Percentiles rank a stretch among this genome's conserved stretches.
Conservation (phyloP, 2,329 filamentous ascomycete genomes). For the Cercospora nicotianae region DNA sequence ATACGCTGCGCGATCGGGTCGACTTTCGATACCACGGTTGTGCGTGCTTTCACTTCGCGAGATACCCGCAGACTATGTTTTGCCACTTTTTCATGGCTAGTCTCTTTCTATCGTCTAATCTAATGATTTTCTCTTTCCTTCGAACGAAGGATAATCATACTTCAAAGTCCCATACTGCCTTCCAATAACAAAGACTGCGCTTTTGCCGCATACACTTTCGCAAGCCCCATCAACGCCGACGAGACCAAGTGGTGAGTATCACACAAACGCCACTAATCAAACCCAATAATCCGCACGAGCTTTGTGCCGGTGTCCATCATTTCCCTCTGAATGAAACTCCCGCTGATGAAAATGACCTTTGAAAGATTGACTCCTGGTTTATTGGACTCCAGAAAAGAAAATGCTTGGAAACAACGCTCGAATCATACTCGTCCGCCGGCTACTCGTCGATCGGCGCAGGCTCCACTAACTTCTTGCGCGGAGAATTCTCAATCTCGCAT, state of each 20-base stretch:
- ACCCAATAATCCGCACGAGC: background rate
- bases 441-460: background rate
- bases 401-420: background rate
- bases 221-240: background rate
- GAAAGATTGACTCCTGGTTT: background rate
- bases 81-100: background rate
- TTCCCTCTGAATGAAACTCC: background rate
- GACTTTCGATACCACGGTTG: background rate
- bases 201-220: background rate
- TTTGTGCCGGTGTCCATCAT: background rate
- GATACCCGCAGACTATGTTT: background rate
- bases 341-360: background rate
- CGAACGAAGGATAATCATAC: background rate
- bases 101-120: background rate
- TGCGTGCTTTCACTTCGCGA: background rate
- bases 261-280: background rate
- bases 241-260: background rate
- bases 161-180: background rate
- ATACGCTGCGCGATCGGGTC: background rate
- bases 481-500: slow-evolving; percentile 29
- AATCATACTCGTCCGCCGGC: background rate
- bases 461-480: slow-evolving; percentile 29
- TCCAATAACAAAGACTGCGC: background rate
- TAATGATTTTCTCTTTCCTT: background rate
- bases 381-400: background rate